Percentiles rank a stretch among this genome's conserved stretches.
Evolutionary conservation across 2,329 filamentous ascomycete genomes (phyloP).

Genomic region (Colletotrichum sp.): DNA sequence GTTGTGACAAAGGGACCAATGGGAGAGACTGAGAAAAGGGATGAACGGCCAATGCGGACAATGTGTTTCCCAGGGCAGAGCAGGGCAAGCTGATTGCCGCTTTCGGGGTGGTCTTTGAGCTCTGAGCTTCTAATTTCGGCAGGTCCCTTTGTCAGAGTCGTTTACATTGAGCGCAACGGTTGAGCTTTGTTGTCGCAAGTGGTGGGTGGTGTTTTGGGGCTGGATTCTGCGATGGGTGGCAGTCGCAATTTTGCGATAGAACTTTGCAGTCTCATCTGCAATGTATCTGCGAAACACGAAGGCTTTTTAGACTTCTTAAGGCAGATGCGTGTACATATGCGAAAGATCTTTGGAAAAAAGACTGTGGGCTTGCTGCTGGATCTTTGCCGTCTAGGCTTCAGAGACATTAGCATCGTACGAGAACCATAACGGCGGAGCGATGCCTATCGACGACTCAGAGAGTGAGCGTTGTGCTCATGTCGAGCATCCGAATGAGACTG

Average conservation of each 20-base stretch:
- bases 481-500: not conserved
- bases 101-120: not conserved
- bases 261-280: not conserved
- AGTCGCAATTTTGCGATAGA: not conserved
- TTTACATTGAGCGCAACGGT: not conserved
- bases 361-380: not conserved
- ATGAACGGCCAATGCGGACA: conserved; percentile 5
- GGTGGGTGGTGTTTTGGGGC: not conserved
- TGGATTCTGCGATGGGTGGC: not conserved
- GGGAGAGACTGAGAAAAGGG: not conserved
- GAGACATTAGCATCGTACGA: not conserved
- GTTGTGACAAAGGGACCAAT: not conserved
- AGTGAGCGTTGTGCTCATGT: not conserved
- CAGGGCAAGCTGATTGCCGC: not conserved
- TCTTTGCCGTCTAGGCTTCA: not conserved
- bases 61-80: not conserved
- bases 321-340: not conserved
- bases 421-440: not conserved
- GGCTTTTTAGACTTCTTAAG: not conserved
- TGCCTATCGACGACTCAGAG: not conserved
- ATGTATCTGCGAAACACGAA: not conserved
- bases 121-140: not conserved
- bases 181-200: not conserved
- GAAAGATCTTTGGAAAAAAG: not conserved
- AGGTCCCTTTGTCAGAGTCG: not conserved